phyloP scores from a whole-genome alignment of 495 filamentous ascomycete genomes.

The Entonaema liquescens region DNA sequence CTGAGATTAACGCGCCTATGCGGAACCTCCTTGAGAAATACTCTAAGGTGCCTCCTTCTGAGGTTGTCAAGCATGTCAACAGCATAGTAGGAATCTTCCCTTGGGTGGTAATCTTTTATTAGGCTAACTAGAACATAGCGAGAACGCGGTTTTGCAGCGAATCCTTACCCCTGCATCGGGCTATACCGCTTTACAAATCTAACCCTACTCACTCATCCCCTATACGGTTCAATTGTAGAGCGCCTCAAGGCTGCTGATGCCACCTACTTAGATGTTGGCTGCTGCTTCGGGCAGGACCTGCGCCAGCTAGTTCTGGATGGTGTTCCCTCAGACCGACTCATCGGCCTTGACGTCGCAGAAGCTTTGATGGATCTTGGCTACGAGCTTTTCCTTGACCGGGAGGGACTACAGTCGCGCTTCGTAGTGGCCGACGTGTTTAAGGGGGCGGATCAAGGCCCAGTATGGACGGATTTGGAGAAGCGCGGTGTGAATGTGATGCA shows the following conservation, averaged over 20 bases:
- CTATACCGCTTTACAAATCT: conserved; percentile 47
- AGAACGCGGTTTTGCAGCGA: too few relatives aligned
- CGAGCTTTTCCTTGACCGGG: conserved; percentile 58
- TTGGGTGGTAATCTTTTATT: too few relatives aligned
- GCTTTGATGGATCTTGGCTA: conserved; percentile 65
- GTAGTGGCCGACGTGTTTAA: conserved; percentile 64
- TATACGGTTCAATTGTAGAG: too few relatives aligned
- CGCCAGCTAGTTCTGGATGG: conserved; percentile 56
- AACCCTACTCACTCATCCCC: conserved; percentile 19
- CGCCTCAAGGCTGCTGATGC: too few relatives aligned
- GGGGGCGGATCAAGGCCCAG: conserved; percentile 33
- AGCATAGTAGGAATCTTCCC: too few relatives aligned
- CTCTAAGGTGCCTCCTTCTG: too few relatives aligned
- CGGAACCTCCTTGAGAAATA: too few relatives aligned
- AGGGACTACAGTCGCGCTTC: conserved; percentile 55
- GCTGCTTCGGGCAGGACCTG: conserved; percentile 58
- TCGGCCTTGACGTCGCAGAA: conserved; percentile 55
- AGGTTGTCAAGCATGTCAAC: too few relatives aligned
- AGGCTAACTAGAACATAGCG: too few relatives aligned
- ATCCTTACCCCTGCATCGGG: conserved; percentile 53
- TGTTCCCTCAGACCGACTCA: conserved; percentile 49
- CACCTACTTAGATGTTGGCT: conserved; percentile 56
- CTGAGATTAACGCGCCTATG: too few relatives aligned
- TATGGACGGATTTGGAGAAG: conserved; percentile 47
- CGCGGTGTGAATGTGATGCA: conserved; percentile 63